These are phyloP conservation scores for Boletus coccyginus DNA, from an alignment of 768 basidiomycete species.

Conservation along the genomic window DNA sequence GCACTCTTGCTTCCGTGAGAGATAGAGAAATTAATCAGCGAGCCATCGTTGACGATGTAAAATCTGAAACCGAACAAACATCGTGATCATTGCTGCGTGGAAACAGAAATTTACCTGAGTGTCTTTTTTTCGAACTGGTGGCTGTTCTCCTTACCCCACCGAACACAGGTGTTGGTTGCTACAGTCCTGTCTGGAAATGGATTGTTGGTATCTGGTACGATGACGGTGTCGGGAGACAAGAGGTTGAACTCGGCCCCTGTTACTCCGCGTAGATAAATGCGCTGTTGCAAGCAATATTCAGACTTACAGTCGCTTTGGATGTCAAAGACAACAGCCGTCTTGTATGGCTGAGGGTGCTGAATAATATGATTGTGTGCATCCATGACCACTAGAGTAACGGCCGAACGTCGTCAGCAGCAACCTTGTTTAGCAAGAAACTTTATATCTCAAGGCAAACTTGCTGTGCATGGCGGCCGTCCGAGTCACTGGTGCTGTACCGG, in stretches of 20 bases:
- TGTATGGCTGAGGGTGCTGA: background rate
- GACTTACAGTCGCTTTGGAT: conserved; percentile 9
- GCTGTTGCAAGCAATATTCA: background rate
- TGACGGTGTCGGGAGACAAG: conserved; percentile 1
- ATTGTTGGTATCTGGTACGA: background rate
- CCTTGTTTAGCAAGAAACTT: no score
- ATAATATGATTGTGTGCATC: conserved; percentile 2
- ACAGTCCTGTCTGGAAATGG: background rate
- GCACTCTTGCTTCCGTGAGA: background rate
- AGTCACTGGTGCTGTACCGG: no score
- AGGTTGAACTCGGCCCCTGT: conserved; percentile 12
- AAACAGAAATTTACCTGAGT: conserved; percentile 1
- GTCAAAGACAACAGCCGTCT: background rate
- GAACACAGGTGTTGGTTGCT: conserved; percentile 6
- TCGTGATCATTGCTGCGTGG: background rate
- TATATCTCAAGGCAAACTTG: no score
- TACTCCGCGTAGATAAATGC: background rate
- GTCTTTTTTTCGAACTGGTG: background rate
- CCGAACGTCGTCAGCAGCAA: no score
- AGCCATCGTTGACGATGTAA: conserved; percentile 5
- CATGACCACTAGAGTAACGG: conserved; percentile 4
- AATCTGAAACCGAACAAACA: background rate
- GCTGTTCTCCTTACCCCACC: conserved; percentile 7
- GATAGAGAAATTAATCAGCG: conserved; percentile 4
- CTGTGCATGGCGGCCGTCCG: no score